Evolutionary conservation across 2,329 filamentous ascomycete genomes (phyloP).

Genomic region (Pseudodiploospora longispora): DNA sequence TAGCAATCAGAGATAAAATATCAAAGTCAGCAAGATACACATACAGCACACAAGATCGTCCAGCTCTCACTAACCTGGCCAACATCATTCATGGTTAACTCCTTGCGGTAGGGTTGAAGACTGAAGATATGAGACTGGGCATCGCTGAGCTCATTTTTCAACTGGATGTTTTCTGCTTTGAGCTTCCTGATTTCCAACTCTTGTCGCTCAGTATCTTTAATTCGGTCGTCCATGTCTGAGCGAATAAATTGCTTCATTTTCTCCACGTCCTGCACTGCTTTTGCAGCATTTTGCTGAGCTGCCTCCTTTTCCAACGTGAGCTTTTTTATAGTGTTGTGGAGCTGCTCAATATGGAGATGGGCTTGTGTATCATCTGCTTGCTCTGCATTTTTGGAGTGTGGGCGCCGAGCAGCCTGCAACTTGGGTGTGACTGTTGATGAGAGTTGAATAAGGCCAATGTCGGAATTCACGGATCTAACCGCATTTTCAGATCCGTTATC

Average conservation of each 20-base stretch:
- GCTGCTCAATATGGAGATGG: slow-evolving; percentile 8
- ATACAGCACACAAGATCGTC: not conserved
- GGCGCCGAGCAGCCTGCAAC: slow-evolving; percentile 1
- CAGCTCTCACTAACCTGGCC: slow-evolving; percentile 20
- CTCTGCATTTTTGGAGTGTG: slow-evolving; percentile 1
- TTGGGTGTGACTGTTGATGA: too few relatives aligned
- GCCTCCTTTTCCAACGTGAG: slow-evolving; percentile 19
- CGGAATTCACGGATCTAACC: too few relatives aligned
- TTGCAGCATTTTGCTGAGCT: slow-evolving; percentile 21
- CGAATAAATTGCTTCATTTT: slow-evolving; percentile 17
- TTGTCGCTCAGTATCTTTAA: slow-evolving; percentile 16
- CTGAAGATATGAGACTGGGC: slow-evolving; percentile 32
- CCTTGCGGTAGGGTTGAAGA: slow-evolving; percentile 31
- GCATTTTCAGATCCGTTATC: too few relatives aligned
- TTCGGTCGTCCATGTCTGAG: slow-evolving; percentile 15
- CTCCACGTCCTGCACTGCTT: slow-evolving; percentile 15
- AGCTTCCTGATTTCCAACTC: slow-evolving; percentile 14
- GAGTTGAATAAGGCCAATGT: too few relatives aligned
- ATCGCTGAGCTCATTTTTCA: slow-evolving; percentile 25
- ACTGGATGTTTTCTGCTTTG: slow-evolving; percentile 17
- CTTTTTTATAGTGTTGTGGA: slow-evolving; percentile 9
- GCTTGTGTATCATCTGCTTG: slow-evolving; percentile 2
- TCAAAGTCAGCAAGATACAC: too few relatives aligned
- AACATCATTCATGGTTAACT: slow-evolving; percentile 28
- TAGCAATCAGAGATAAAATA: not conserved